Percentiles rank a stretch among this genome's conserved stretches.
phyloP scores from a whole-genome alignment of 371 early-diverging fungal species.

The Haplosporangium sp. region DNA sequence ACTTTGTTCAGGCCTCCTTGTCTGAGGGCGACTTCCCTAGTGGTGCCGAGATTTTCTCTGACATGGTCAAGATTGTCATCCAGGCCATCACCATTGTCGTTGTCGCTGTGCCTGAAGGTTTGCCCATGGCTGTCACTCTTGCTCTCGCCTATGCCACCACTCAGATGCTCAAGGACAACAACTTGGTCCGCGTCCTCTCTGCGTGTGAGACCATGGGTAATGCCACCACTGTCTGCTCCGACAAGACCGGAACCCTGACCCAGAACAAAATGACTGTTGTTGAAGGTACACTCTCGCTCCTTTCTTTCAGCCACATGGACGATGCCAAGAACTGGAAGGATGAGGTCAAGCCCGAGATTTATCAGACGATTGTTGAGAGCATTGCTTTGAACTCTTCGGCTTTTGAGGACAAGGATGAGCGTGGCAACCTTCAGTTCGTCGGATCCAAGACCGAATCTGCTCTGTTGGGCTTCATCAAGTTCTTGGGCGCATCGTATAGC shows the following conservation, averaged over 20 bases:
- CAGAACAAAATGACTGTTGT: constrained; percentile 97
- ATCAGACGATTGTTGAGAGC: constrained; percentile 65
- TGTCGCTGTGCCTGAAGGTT: constrained; percentile 98
- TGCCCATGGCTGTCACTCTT: constrained; percentile 97
- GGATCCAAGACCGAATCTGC: constrained; percentile 97
- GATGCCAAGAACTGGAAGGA: constrained; percentile 59
- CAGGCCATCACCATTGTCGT: constrained; percentile 93
- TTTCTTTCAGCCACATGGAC: constrained; percentile 56
- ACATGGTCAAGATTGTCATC: constrained; percentile 81
- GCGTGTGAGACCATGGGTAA: constrained; percentile 99
- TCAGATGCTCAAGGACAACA: constrained; percentile 93
- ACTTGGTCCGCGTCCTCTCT: constrained; percentile 92
- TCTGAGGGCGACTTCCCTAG: constrained; percentile 65
- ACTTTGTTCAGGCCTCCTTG: constrained; percentile 76
- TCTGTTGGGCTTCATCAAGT: constrained; percentile 78
- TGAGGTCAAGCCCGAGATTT: constrained; percentile 48
- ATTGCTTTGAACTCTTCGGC: constrained; percentile 92
- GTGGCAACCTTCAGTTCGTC: constrained; percentile 76
- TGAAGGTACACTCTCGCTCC: constrained; percentile 67
- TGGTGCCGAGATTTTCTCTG: constrained; percentile 68
- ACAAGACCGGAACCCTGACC: constrained; percentile 97
- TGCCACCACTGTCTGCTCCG: constrained; percentile 96
- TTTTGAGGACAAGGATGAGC: constrained; percentile 84
- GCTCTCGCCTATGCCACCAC: constrained; percentile 96
- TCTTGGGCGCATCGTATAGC: constrained; percentile 71